phyloP scores from a whole-genome alignment of 2,329 filamentous ascomycete genomes.

The Exutisphaerella laricina region DNA sequence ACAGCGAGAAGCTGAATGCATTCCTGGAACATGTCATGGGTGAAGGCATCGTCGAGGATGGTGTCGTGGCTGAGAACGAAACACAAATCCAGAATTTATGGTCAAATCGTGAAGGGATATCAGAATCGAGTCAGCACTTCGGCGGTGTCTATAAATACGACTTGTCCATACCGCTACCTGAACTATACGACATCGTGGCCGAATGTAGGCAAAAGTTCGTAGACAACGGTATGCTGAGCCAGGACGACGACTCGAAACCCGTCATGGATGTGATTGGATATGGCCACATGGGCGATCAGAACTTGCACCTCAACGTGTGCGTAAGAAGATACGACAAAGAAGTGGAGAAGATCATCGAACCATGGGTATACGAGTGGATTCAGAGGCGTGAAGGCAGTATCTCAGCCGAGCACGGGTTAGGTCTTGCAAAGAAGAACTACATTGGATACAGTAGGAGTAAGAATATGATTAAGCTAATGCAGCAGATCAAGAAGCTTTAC shows the following conservation, averaged over 20 bases:
- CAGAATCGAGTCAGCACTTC: conserved; percentile 81
- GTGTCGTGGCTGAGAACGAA: conserved; percentile 87
- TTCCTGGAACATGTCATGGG: conserved; percentile 93
- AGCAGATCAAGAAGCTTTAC: conserved; percentile 87
- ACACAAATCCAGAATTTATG: conserved; percentile 82
- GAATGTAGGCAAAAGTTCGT: conserved; percentile 70
- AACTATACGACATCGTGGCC: conserved; percentile 85
- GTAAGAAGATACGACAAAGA: conserved; percentile 77
- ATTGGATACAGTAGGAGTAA: conserved; percentile 88
- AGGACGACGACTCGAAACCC: conserved; percentile 66
- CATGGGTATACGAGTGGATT: conserved; percentile 98
- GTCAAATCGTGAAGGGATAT: conserved; percentile 89
- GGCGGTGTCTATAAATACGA: conserved; percentile 99
- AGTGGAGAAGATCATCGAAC: conserved; percentile 83
- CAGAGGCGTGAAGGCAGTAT: conserved; percentile 82
- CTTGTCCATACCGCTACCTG: conserved; percentile 80
- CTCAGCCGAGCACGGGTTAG: conserved; percentile 91
- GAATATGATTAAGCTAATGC: conserved; percentile 86
- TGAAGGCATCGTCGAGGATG: conserved; percentile 78
- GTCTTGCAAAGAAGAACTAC: conserved; percentile 91
- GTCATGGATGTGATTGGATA: conserved; percentile 92
- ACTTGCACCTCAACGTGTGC: conserved; percentile 87
- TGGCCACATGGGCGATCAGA: conserved; percentile 96
- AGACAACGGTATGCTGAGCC: conserved; percentile 65
- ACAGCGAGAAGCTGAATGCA: conserved; percentile 78